Evolutionary conservation across 129 eudicot species (phyloP), one percentile per base, ranked within the genome.

Genomic region (Oenanthe sinensis): DNA sequence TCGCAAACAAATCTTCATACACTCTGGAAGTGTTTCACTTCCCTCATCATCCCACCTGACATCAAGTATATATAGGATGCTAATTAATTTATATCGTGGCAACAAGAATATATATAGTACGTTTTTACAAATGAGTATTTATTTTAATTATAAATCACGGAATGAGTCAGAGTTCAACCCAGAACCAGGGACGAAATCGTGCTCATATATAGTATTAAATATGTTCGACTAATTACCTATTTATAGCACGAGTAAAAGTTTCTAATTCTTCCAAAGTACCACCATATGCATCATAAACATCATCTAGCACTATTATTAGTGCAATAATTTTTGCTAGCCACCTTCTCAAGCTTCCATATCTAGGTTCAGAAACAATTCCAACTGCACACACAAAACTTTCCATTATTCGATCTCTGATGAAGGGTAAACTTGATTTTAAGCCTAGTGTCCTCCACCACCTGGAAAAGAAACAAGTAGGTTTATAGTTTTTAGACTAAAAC

Each of bases 401-500:
- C 17, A 85, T 84, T 16, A 87, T 78, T 15, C 91, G 69, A 47
- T 85, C 80, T 55, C 91, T 85, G 1, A 85, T 65, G 62, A 87
- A 87, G 75, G 85, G 63, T 42, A 87, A 28, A 44, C 70, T 78
- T 55, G 76, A 75, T 24, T 37, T 58, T 3, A 71, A 36, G 15
- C 79, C 83, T 4, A 82, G 79, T 28, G 47, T 16, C 28, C 47
- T 78, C 91, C 91, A 87, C 91, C 91, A 87, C 81, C 86, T 87
- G 71, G 20, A 6, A 20, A 7, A 54, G 6, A 6, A 54, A 50
- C 20, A 0, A 20, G 63, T 54, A 54, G 20, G 26, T 20, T 20
- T 20, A 20, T n/a, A n/a, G n/a, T n/a, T n/a, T n/a, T n/a, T n/a
- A n/a, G n/a, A n/a, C n/a, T n/a, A n/a, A n/a, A n/a, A n/a, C n/a